phyloP scores from a whole-genome alignment of 371 early-diverging fungal species.

The Lichtheimia ornata region DNA sequence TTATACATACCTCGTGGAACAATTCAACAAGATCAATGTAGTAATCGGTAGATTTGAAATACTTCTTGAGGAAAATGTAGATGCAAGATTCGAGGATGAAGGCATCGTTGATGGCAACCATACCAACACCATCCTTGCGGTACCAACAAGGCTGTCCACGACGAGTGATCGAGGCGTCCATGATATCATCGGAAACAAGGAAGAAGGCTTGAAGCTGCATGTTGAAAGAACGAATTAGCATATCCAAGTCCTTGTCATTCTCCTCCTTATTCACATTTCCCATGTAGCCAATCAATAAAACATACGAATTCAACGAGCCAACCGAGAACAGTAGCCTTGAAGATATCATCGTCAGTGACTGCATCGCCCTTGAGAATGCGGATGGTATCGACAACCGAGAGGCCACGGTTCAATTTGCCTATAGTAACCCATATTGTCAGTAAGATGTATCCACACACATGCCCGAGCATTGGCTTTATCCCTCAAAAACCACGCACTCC shows the following conservation, averaged over 20 bases:
- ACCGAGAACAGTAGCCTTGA: constrained; percentile 88
- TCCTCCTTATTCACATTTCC: neutral
- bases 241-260: neutral
- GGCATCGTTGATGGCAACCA: constrained; percentile 93
- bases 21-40: constrained; percentile 91
- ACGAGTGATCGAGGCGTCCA: constrained; percentile 94
- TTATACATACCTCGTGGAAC: constrained; percentile 77
- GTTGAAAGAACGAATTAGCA: neutral
- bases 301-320: constrained; percentile 94
- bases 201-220: constrained; percentile 94
- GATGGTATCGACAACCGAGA: constrained; percentile 90
- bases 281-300: constrained; percentile 1
- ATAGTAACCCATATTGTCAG: neutral
- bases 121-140: constrained; percentile 79
- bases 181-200: constrained; percentile 97
- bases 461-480: neutral
- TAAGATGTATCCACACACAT: neutral
- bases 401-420: constrained; percentile 97
- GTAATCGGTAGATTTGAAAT: constrained; percentile 81
- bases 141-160: constrained; percentile 98
- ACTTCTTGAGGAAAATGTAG: constrained; percentile 88
- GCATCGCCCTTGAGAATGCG: constrained; percentile 72
- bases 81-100: constrained; percentile 91
- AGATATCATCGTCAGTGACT: constrained; percentile 79
- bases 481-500: too few relatives aligned